Conservation (phyloP, 371 early-diverging fungal genomes). For the Rhizopus arrhizus region DNA sequence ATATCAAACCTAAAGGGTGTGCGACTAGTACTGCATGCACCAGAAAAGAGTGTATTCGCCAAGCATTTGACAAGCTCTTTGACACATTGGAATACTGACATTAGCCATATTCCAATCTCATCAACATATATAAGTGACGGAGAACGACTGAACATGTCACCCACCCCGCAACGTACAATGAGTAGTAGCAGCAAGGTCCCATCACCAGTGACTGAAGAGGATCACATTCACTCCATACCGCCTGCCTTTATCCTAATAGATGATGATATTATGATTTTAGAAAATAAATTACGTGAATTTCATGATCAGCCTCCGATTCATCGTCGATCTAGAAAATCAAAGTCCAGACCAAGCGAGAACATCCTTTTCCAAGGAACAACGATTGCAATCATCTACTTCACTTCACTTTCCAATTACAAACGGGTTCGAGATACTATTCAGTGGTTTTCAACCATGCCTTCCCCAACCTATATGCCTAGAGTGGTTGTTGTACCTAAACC, state of each 20-base stretch:
- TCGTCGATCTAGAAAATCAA: constrained; percentile 19
- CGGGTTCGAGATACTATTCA: constrained; percentile 61
- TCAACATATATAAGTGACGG: background rate
- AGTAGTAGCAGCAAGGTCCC: constrained; percentile 20
- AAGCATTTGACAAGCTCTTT: constrained; percentile 55
- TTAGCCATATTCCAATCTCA: constrained; percentile 38
- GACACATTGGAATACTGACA: constrained; percentile 53
- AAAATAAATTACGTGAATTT: constrained; percentile 47
- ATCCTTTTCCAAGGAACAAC: constrained; percentile 36
- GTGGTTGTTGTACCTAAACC: constrained; percentile 71
- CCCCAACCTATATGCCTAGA: constrained; percentile 45
- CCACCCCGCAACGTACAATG: background rate
- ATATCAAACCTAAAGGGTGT: constrained; percentile 46
- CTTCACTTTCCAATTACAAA: constrained; percentile 60
- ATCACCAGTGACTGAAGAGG: constrained; percentile 41
- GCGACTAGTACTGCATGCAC: constrained; percentile 49
- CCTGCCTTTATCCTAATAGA: constrained; percentile 67
- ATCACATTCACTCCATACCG: constrained; percentile 39
- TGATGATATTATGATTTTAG: constrained; percentile 58
- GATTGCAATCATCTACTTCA: constrained; percentile 63
- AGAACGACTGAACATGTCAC: background rate
- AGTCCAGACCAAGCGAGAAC: constrained; percentile 21
- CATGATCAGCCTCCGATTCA: constrained; percentile 38
- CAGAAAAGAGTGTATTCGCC: constrained; percentile 54
- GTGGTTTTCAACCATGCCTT: constrained; percentile 22